Evolutionary conservation across 352 stramenopile genomes (phyloP), one percentile per base, ranked within the genome.

Genomic region (Globisporangium paddicum): DNA sequence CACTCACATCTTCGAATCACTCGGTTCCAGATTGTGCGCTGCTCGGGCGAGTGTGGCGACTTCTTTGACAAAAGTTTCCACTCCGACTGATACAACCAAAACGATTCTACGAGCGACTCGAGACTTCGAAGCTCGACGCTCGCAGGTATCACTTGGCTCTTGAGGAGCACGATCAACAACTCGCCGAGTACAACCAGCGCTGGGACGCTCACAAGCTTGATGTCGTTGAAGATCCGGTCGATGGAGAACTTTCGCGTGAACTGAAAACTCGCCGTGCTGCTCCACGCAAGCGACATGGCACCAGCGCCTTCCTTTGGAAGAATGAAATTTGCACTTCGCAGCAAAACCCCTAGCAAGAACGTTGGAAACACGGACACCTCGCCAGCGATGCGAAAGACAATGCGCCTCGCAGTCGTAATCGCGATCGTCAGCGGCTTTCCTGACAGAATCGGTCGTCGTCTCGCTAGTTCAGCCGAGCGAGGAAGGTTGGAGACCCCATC

Each of bases 11-110:
- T 62, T 23, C 82, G 77, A 46, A 91, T 70, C 0, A 72, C 78
- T 18, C 77, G 82, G 54, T 91, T 91, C 82, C 79, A 91, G 38
- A 87, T 64, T 26, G 77, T 72, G 23, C 82, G 62, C 16, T 69
- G 64, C 19, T 79, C 55, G 1, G 71, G 75, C 5, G 75, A 19
- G 54, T 68, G 49, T 10, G 18, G 58, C 38, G 41, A 60, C 2
- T 25, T 47, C 25, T 46, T 53, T 8, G 48, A 10, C 3, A 47
- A 19, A 16, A 8, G n/a, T 34, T 18, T 23, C 26, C 25, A 40
- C 8, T 52, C 55, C 5, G 28, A 25, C 19, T 60, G 30, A 21
- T 71, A 65, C 2, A 84, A 56, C 82, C 82, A 91, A 63, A 71
- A 91, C 3, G 77, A 75, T 18, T 64, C 55, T 0, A 90, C 25